Evolutionary conservation across 176 grass and related monocot genomes (phyloP), one percentile per base, ranked within the genome.

Genomic region (Secale cereale): DNA sequence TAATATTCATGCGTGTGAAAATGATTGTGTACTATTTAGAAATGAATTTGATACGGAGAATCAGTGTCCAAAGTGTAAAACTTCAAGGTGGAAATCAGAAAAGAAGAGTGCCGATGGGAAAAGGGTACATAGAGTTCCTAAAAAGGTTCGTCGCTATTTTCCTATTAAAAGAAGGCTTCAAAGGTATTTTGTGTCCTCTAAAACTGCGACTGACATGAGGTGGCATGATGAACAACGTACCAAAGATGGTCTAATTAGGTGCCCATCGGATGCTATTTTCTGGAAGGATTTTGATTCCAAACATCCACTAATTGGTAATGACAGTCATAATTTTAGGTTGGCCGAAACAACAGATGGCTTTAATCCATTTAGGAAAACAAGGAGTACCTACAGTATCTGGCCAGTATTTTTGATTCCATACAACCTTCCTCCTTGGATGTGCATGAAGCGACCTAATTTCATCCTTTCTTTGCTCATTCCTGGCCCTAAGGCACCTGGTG

Each of bases 361-460:
- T 25, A 69, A 70, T 15, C 79, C 64, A 20, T 81, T 36, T n/a
- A 67, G 79, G 10, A 4, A 4, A 23, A 41, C 45, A 15, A 79
- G 28, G 41, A 27, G 27, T 19, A 43, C 23, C 25, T 65, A 79
- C 1, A 65, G 60, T 4, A 3, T 45, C 6, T 80, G 77, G 77
- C 57, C 12, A 43, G n/a, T 37, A 4, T 7, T 78, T 26, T 37
- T 37, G 4, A 79, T 79, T 40, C 77, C 77, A 2, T 66, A 48
- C 12, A 80, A 66, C 19, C 11, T 52, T 48, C 63, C 63, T 52
- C 40, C 41, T n/a, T 67, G 17, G 29, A 22, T 52, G 17, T 67
- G 62, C 41, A 52, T 81, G 78, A 68, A 81, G 12, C 78, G 50
- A 31, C 43, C 78, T 4, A 81, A 81, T 22, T 67, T 81, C 19